Base-by-base conservation (phyloP, 257 asterid genomes). In the Eustoma russellianum region DNA sequence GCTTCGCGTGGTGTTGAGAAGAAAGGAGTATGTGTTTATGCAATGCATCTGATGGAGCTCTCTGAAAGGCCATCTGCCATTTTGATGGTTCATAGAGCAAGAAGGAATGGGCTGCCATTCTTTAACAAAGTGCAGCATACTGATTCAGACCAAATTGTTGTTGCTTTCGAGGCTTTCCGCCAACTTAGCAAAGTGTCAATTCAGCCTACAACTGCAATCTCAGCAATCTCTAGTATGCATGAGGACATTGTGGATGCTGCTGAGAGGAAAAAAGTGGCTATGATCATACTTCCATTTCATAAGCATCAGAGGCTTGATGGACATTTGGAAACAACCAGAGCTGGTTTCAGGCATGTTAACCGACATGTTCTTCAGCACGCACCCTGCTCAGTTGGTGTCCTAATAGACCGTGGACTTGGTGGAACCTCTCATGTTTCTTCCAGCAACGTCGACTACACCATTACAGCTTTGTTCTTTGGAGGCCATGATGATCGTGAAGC, bases 61-160 rank as follows among this genome's bases (percentile, higher is more conserved):
- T 73, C 83, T 2, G 86, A 79, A 59, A 74, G 86, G 48, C 66
- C 86, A 33, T 79, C 86, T 1, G 83, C 86, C 6, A 79, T 79
- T 17, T 50, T 70, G 55, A 79, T 79, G 86, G 86, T 79, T 14
- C 86, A 79, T 50, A 79, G 76, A 38, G 81, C 79, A 7, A 53
- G 77, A 15, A 76, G 52, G 59, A 73, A 76, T 7, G 78, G 79
- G 5, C 46, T 79, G 13, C 76, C 86, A 17, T 66, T 70, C 3
- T 70, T 65, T 71, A 74, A 67, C 46, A 70, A 48, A 30, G 57
- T 30, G 12, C 62, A 34, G 2, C 68, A 68, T 40, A 30, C 11
- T 9, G 77, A 74, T 56, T 47, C 64, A 2, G 66, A 74, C 50
- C 69, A 74, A 57, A 56, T 70, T 0, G 61, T 70, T 4, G 64